Evolutionary conservation across 208 protist species (phyloP).

Genomic region (Trypanosoma avium): DNA sequence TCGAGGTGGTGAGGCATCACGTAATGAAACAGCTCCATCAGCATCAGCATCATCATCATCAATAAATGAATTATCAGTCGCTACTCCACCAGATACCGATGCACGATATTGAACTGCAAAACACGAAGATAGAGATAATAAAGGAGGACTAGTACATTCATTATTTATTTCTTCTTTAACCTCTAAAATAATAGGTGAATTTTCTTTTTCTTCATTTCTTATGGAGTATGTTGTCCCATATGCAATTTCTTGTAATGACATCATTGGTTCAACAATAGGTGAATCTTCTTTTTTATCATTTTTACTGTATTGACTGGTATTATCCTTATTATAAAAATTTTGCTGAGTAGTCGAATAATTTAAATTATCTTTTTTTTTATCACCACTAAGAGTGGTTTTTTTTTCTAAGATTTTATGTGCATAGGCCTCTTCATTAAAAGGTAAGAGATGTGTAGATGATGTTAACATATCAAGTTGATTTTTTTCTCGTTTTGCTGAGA

Average conservation of each 20-base stretch:
- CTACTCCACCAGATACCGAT: background rate
- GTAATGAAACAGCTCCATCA: constrained; percentile 10
- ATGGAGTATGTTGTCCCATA: background rate
- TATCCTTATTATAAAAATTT: too few relatives aligned
- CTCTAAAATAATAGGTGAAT: constrained; percentile 12
- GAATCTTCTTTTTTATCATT: background rate
- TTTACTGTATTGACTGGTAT: too few relatives aligned
- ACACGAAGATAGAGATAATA: background rate
- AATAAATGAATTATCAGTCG: constrained; percentile 6
- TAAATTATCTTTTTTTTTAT: too few relatives aligned
- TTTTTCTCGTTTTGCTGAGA: background rate
- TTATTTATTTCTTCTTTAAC: background rate
- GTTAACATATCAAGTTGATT: background rate
- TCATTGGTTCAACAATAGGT: background rate
- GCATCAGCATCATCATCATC: constrained; percentile 6
- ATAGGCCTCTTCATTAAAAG: constrained; percentile 1
- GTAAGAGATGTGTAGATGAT: background rate
- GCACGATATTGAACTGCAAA: background rate
- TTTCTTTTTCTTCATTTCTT: background rate
- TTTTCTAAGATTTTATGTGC: background rate
- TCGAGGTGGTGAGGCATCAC: constrained; percentile 14
- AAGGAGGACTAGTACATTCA: background rate
- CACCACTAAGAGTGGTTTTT: too few relatives aligned
- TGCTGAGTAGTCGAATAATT: too few relatives aligned
- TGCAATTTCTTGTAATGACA: constrained; percentile 5